These are phyloP conservation scores for Chlorella ohadii DNA, from an alignment of 139 green algal species.

Conservation along the genomic window DNA sequence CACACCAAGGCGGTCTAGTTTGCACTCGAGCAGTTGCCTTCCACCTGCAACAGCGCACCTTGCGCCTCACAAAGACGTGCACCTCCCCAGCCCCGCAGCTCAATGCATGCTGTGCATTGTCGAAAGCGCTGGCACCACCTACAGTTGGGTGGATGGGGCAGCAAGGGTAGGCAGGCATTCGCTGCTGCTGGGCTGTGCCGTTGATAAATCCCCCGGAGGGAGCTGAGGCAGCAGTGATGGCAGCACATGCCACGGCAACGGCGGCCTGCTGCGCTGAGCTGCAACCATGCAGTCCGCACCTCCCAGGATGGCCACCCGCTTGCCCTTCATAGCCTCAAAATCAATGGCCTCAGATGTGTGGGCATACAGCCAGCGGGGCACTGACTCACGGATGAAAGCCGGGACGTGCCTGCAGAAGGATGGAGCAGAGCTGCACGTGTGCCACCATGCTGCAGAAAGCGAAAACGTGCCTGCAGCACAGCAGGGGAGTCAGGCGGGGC, in stretches of 20 bases:
- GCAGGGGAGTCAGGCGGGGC: too few species aligned
- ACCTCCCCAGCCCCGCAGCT: conserved; percentile 40
- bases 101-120: conserved; percentile 59
- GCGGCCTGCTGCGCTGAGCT: background rate
- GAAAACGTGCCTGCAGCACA: background rate
- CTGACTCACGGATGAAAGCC: conserved; percentile 29
- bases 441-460: too few species aligned
- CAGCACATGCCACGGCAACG: too few species aligned
- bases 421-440: too few species aligned
- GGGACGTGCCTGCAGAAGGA: conserved; percentile 41
- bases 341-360: conserved; percentile 50
- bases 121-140: conserved; percentile 49
- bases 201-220: too few species aligned
- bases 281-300: background rate
- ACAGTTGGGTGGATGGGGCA: background rate
- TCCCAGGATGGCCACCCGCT: conserved; percentile 49
- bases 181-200: too few species aligned
- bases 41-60: too few species aligned
- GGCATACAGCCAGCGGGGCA: conserved; percentile 35
- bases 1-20: too few species aligned
- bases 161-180: background rate
- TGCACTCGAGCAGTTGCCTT: too few species aligned
- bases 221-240: too few species aligned
- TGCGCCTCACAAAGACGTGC: conserved; percentile 53
- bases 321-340: conserved; percentile 42